These are phyloP conservation scores for Exophiala sp. DNA, from an alignment of 2,329 filamentous ascomycete species.

Conservation along the genomic window DNA sequence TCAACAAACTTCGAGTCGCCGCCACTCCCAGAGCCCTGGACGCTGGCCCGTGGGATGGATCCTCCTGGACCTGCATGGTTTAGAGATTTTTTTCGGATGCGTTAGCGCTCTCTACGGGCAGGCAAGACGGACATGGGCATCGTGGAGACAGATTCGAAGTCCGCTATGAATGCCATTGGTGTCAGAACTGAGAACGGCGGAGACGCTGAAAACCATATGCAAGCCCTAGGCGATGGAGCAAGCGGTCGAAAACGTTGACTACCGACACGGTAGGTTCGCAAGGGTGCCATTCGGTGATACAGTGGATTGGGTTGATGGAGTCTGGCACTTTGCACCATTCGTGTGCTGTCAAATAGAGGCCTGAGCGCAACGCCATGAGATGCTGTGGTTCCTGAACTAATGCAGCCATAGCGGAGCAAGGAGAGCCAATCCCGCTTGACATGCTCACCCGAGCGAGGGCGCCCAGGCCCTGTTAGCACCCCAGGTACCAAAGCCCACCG, in stretches of 20 bases:
- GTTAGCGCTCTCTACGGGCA: conserved; percentile 15
- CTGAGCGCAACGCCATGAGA: conserved; percentile 24
- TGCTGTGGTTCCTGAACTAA: conserved; percentile 17
- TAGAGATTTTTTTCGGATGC: conserved; percentile 25
- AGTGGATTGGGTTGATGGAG: conserved; percentile 12
- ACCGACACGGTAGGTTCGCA: conserved; percentile 1
- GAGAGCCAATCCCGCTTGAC: conserved; percentile 12
- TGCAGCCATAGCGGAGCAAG: conserved; percentile 17
- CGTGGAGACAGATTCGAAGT: conserved; percentile 6
- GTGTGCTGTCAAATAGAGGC: conserved; percentile 20
- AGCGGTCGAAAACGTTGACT: conserved; percentile 19
- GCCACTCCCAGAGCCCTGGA: conserved; percentile 12
- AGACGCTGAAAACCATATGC: conserved; percentile 9
- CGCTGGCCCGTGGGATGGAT: conserved; percentile 8
- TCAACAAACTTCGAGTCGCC: conserved; percentile 21
- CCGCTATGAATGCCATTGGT: conserved; percentile 3
- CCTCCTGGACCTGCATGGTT: conserved; percentile 10
- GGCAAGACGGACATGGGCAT: conserved; percentile 12
- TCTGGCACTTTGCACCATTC: conserved; percentile 6
- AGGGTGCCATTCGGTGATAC: conserved; percentile 3
- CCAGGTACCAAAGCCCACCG: conserved; percentile 23
- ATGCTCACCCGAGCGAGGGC: conserved; percentile 2
- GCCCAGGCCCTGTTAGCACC: not conserved
- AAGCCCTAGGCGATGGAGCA: conserved; percentile 7
- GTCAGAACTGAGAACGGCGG: conserved; percentile 9